phyloP scores from a whole-genome alignment of 2,329 filamentous ascomycete genomes.

The Xylaria digitata region DNA sequence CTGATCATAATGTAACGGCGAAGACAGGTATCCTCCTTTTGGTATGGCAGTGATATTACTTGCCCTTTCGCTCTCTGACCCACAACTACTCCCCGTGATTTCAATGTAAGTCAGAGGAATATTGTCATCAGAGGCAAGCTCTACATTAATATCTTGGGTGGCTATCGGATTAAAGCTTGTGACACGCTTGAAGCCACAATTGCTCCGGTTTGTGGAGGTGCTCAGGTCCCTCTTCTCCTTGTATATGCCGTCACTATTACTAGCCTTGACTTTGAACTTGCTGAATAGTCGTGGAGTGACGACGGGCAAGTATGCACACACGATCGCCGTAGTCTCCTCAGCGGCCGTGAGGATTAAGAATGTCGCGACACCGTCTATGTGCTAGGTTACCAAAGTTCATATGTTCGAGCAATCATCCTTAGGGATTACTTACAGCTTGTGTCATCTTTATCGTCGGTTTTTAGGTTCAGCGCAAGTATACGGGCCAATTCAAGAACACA shows the following conservation, averaged over 20 bases:
- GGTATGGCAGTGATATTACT: not conserved
- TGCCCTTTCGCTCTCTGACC: not conserved
- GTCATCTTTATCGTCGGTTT: conserved; percentile 44
- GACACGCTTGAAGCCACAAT: conserved; percentile 13
- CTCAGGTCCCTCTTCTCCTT: not conserved
- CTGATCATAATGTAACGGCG: not conserved
- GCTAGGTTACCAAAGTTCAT: not conserved
- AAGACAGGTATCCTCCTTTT: not conserved
- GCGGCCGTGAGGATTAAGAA: conserved; percentile 45
- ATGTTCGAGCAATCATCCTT: not conserved
- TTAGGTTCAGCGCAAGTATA: conserved; percentile 40
- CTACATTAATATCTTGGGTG: not conserved
- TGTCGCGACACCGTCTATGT: conserved; percentile 42
- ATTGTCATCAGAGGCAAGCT: conserved; percentile 6
- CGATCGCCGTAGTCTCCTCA: conserved; percentile 45
- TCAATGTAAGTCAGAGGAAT: conserved; percentile 7
- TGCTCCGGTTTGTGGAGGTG: conserved; percentile 1
- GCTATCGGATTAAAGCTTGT: conserved; percentile 7
- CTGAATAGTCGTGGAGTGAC: conserved; percentile 39
- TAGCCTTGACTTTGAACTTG: conserved; percentile 17
- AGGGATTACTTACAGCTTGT: conserved; percentile 42
- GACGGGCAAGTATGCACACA: conserved; percentile 44
- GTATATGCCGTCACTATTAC: not conserved
- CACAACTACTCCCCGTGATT: conserved; percentile 5
- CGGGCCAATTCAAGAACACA: conserved; percentile 43